Conservation (phyloP, 2,329 filamentous ascomycete species). For the Cryphonectria nitschkei region DNA sequence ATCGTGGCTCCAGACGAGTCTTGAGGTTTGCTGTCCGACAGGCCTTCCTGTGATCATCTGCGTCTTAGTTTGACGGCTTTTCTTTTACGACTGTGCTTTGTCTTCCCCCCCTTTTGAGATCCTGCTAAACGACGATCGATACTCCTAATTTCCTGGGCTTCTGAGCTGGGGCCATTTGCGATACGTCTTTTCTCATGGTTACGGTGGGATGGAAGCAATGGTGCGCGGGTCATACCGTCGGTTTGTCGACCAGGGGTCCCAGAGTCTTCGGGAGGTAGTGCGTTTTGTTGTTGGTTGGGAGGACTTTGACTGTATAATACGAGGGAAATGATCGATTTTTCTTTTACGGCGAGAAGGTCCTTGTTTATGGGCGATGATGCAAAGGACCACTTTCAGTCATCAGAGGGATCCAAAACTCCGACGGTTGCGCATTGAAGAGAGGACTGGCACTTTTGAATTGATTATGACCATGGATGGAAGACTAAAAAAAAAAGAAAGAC, state of each 20-base stretch:
- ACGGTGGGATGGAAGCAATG: conserved; percentile 7
- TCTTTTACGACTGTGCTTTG: not conserved
- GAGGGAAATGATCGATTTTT: not conserved
- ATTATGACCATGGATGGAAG: conserved; percentile 10
- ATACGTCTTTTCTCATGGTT: not conserved
- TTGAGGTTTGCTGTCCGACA: not conserved
- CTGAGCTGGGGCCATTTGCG: not conserved
- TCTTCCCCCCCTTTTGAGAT: not conserved
- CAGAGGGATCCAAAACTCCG: conserved; percentile 23
- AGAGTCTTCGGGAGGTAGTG: not conserved
- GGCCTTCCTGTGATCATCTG: not conserved
- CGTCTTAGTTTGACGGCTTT: not conserved
- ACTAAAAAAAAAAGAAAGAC: conserved; percentile 6
- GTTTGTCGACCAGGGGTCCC: not conserved
- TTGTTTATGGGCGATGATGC: conserved; percentile 1
- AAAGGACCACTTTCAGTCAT: conserved; percentile 9
- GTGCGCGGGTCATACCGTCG: not conserved
- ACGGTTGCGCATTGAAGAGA: conserved; percentile 5
- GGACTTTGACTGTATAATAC: not conserved
- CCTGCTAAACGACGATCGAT: not conserved
- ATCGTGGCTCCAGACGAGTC: not conserved
- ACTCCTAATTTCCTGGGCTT: not conserved
- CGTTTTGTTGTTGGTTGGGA: not conserved
- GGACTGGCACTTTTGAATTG: conserved; percentile 8
- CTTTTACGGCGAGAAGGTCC: not conserved